Percentiles rank a stretch among this genome's conserved stretches.
phyloP scores from a whole-genome alignment of 2,329 filamentous ascomycete genomes.

The Monosporascus sp. region DNA sequence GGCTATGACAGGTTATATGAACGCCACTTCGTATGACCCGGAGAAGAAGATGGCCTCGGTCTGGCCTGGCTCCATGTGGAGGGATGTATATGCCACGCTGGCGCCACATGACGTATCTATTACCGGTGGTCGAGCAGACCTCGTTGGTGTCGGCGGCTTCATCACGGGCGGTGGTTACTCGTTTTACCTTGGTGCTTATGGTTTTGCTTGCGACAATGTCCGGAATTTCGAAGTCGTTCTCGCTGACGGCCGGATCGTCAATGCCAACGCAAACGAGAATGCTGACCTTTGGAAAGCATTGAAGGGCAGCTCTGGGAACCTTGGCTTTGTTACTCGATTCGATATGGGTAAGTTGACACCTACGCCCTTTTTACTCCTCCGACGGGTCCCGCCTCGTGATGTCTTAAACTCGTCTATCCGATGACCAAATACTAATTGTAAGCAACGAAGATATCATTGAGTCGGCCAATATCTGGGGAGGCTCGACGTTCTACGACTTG shows the following conservation, averaged over 20 bases:
- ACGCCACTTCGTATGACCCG: conserved; percentile 24
- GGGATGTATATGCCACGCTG: conserved; percentile 17
- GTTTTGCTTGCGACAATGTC: conserved; percentile 36
- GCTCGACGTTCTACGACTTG: conserved; percentile 28
- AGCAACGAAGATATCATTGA: conserved; percentile 2
- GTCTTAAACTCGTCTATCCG: background rate
- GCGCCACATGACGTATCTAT: conserved; percentile 19
- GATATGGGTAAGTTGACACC: conserved; percentile 1
- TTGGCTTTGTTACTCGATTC: conserved; percentile 25
- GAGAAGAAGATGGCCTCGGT: conserved; percentile 24
- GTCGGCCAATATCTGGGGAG: conserved; percentile 30
- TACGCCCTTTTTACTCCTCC: background rate
- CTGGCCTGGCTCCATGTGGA: conserved; percentile 23
- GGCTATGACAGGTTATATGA: conserved; percentile 19
- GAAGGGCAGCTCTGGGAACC: conserved; percentile 37
- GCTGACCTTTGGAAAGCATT: conserved; percentile 35
- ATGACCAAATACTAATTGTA: background rate
- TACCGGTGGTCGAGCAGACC: conserved; percentile 18
- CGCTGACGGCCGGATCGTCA: conserved; percentile 32
- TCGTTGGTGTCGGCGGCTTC: conserved; percentile 23
- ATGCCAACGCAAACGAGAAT: conserved; percentile 27
- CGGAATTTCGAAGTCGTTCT: conserved; percentile 36
- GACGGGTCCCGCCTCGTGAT: background rate
- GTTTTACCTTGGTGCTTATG: conserved; percentile 22
- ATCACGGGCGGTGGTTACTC: conserved; percentile 22